These are phyloP conservation scores for Leishmania tarentolae DNA, from an alignment of 208 protist genomes.

Conservation along the genomic window DNA sequence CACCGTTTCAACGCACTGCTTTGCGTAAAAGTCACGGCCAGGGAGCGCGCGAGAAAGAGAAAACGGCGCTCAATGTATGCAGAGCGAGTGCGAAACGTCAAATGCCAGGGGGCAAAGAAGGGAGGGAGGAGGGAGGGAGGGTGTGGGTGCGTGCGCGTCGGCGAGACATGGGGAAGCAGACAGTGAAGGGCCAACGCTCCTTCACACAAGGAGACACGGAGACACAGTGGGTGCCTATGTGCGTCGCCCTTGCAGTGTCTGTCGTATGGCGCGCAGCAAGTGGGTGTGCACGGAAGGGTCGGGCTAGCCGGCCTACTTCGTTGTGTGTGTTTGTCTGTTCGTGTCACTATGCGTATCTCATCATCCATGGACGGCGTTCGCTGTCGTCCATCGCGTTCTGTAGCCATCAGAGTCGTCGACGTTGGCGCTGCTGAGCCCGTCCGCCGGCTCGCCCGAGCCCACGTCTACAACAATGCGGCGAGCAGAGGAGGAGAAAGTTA, in stretches of 20 bases:
- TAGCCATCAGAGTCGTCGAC: not conserved
- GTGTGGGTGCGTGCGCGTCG: not conserved
- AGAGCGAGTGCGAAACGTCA: not conserved
- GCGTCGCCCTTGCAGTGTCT: not conserved
- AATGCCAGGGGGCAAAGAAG: not conserved
- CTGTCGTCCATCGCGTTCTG: not conserved
- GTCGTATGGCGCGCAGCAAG: not conserved
- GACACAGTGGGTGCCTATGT: not conserved
- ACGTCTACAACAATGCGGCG: not conserved
- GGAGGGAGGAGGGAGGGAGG: not conserved
- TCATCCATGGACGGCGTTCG: too few species aligned
- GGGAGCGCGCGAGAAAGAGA: not conserved
- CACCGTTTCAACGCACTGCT: conserved; percentile 1
- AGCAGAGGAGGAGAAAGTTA: not conserved
- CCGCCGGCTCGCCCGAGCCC: not conserved
- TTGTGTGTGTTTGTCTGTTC: not conserved
- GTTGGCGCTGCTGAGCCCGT: not conserved
- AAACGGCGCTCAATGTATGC: not conserved
- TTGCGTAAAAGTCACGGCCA: not conserved
- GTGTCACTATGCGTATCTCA: not conserved
- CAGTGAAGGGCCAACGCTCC: not conserved
- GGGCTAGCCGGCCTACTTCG: not conserved
- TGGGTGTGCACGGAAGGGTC: not conserved
- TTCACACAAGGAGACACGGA: not conserved
- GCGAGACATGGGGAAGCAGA: not conserved